phyloP scores from a whole-genome alignment of 163 green algal genomes.

The Trebouxia gelatinosa region DNA sequence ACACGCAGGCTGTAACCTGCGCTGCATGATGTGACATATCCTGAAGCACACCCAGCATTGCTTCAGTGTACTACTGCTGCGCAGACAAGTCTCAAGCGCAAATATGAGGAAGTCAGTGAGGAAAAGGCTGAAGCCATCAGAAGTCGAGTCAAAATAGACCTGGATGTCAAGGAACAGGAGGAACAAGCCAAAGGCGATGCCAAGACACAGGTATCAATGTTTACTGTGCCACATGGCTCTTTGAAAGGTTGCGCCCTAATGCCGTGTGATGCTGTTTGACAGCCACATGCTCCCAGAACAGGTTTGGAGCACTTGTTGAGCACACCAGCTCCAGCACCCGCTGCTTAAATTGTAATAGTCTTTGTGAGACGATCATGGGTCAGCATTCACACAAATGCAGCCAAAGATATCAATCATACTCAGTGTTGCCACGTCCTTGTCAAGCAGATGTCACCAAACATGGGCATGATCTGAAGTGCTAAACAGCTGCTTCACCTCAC shows the following conservation, averaged over 20 bases:
- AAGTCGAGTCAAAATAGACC: constrained; percentile 54
- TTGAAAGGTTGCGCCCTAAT: not conserved
- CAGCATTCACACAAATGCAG: not conserved
- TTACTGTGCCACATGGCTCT: not conserved
- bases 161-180: constrained; percentile 73
- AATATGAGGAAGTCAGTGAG: constrained; percentile 30
- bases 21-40: no score
- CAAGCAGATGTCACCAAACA: not conserved
- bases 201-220: not conserved
- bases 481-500: not conserved
- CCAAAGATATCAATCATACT: not conserved
- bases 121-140: constrained; percentile 41
- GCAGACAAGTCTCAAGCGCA: constrained; percentile 23
- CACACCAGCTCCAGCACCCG: no score
- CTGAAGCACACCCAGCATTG: no score
- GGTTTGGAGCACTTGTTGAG: no score
- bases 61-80: no score
- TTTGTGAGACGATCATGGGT: no score
- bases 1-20: no score
- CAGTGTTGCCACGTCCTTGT: not conserved
- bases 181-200: constrained; percentile 33
- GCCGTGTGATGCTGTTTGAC: not conserved
- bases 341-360: no score
- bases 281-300: not conserved
- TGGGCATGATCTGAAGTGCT: not conserved